phyloP scores from a whole-genome alignment of 768 basidiomycete species.

The Termitomyces eurrhizus region DNA sequence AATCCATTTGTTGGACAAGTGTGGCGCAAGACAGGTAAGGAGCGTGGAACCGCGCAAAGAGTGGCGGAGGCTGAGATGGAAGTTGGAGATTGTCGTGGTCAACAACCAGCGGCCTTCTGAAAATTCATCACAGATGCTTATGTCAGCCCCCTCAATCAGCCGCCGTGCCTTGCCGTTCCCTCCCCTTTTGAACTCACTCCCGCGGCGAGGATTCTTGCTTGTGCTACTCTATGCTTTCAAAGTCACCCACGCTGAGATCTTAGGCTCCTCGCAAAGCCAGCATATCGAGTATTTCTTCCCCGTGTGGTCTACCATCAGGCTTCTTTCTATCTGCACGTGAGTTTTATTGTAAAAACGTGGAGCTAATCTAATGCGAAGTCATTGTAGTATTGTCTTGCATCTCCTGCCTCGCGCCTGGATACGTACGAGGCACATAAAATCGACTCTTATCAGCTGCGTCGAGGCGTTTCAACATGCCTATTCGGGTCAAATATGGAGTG shows the following conservation, averaged over 20 bases:
- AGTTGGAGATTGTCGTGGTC: background rate
- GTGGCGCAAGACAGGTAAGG: slow-evolving; percentile 1
- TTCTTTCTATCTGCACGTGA: background rate
- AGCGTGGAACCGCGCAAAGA: background rate
- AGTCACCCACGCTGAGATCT: background rate
- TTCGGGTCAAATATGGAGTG: background rate
- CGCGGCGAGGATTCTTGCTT: too few species aligned
- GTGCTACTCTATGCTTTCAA: background rate
- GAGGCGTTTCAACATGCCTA: background rate
- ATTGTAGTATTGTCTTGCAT: background rate
- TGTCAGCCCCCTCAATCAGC: background rate
- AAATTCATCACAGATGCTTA: background rate
- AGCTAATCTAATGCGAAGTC: background rate
- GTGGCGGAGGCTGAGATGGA: background rate
- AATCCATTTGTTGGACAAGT: background rate
- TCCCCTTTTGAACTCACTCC: too few species aligned
- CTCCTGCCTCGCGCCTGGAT: background rate
- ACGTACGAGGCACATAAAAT: background rate
- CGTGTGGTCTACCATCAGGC: background rate
- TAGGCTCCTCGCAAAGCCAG: background rate
- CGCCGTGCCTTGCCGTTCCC: background rate
- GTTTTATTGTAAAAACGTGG: background rate
- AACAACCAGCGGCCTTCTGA: background rate
- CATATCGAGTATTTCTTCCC: background rate
- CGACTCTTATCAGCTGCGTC: background rate